These are phyloP conservation scores for Acer saccharum DNA, from an alignment of 345 rosid species.

Conservation along the genomic window DNA sequence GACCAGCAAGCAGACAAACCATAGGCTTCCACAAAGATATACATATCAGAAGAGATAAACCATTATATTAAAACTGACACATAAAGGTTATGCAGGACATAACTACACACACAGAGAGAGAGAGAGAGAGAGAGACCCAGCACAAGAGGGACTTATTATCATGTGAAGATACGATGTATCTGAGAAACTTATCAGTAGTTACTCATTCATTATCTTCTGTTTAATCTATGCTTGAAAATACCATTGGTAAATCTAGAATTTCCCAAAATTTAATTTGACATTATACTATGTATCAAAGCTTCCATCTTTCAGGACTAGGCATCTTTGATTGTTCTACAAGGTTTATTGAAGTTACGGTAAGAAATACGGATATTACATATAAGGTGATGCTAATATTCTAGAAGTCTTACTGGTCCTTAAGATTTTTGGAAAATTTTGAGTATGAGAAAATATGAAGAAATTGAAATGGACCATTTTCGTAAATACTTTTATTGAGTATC, in stretches of 20 bases:
- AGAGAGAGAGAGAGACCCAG: neutral
- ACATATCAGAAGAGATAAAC: neutral
- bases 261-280: neutral
- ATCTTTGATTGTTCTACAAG: neutral
- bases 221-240: neutral
- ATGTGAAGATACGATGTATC: neutral
- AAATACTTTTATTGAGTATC: no score
- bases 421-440: no score
- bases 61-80: neutral
- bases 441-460: no score
- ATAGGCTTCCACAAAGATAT: neutral
- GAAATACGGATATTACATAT: no score
- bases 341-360: neutral
- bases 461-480: no score
- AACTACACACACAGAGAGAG: neutral
- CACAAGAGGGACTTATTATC: neutral
- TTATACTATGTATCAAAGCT: neutral
- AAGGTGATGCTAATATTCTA: no score
- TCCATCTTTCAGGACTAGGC: neutral
- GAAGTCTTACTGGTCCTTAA: no score
- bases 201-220: neutral
- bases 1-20: neutral
- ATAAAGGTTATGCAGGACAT: neutral
- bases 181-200: neutral
- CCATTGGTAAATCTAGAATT: neutral